A percentile compares a stretch with the other conserved stretches of the same genome.
These are phyloP conservation scores for Nothophoma quercina DNA, from an alignment of 2,329 filamentous ascomycete genomes.

Conservation along the genomic window DNA sequence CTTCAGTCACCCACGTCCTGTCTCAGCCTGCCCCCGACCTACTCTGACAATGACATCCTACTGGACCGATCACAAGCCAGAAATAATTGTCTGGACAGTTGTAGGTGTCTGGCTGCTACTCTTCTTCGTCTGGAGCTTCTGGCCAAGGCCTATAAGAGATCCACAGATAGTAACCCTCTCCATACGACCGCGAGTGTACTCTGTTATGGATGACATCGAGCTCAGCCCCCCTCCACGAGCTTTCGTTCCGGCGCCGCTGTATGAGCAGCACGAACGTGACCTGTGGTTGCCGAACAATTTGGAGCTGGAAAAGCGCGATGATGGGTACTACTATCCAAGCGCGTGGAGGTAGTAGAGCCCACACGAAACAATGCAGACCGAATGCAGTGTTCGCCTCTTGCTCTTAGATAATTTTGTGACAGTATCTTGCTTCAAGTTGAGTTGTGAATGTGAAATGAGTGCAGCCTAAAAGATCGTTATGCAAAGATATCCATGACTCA, in stretches of 20 bases:
- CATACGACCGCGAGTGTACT: neutral
- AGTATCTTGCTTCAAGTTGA: neutral
- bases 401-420: neutral
- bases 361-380: neutral
- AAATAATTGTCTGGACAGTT: neutral
- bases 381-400: neutral
- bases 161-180: neutral
- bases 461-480: neutral
- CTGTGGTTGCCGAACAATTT: neutral
- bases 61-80: neutral
- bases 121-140: neutral
- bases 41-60: neutral
- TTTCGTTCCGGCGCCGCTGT: neutral
- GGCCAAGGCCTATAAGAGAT: neutral
- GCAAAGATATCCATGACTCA: neutral
- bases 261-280: neutral
- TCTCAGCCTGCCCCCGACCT: too few relatives aligned
- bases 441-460: neutral
- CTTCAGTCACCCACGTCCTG: too few relatives aligned
- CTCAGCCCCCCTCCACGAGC: neutral
- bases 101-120: neutral
- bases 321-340: slow-evolving; percentile 3
- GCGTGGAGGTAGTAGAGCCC: neutral
- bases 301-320: neutral
- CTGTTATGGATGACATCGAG: neutral